Evolutionary conservation across 768 basidiomycete species (phyloP).

Genomic region (Russula ochroleuca): DNA sequence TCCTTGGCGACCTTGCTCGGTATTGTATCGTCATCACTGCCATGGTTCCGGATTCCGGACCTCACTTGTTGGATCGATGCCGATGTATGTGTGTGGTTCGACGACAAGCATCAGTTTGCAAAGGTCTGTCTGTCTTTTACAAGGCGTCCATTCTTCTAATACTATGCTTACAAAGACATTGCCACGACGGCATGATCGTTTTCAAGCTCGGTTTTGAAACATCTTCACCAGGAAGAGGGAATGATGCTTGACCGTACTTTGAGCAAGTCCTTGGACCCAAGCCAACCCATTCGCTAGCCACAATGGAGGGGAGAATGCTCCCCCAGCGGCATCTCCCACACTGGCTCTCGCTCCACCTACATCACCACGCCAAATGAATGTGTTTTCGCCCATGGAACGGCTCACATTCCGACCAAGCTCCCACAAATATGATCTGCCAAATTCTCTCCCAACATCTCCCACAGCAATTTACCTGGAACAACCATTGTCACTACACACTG

Average conservation of each 20-base stretch:
- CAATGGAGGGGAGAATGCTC: constrained; percentile 47
- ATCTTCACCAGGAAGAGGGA: constrained; percentile 51
- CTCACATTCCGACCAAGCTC: constrained; percentile 94
- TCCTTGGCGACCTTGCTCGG: constrained; percentile 90
- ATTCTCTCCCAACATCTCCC: constrained; percentile 66
- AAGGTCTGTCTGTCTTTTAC: too few species aligned
- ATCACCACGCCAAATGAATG: constrained; percentile 64
- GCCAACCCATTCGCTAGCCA: constrained; percentile 54
- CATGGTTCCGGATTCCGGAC: constrained; percentile 48
- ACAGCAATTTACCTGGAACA: constrained; percentile 93
- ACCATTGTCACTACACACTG: too few species aligned
- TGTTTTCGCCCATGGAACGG: constrained; percentile 92
- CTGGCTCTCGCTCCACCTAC: constrained; percentile 29
- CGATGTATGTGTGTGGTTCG: too few species aligned
- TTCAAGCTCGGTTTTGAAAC: constrained; percentile 67
- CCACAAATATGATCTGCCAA: constrained; percentile 66
- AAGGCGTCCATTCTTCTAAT: too few species aligned
- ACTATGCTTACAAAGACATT: too few species aligned
- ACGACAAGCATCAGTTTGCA: too few species aligned
- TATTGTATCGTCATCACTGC: constrained; percentile 94
- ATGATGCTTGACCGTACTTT: constrained; percentile 61
- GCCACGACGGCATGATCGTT: constrained; percentile 79
- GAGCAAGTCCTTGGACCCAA: constrained; percentile 82
- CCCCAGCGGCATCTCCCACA: constrained; percentile 26
- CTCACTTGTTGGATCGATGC: constrained; percentile 20